Base-by-base conservation (phyloP, 768 basidiomycete species). In the Mycena capillaripes region DNA sequence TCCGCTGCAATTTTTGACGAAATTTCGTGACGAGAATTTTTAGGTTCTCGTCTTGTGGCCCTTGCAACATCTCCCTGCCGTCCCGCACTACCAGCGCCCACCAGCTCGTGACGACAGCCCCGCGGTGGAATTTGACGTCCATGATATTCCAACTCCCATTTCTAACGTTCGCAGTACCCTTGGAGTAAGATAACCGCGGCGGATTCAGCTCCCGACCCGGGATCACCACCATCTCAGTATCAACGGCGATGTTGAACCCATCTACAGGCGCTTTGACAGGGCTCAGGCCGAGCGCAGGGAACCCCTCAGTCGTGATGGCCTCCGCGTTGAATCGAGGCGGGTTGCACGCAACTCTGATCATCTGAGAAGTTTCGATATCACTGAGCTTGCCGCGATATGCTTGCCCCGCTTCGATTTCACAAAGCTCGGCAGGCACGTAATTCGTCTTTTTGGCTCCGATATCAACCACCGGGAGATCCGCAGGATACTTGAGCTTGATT, bases 61-160 rank as follows among this genome's bases (percentile, higher is more conserved):
- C 87, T 1, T 64, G 0, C 62, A 92, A 83, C 19, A 80, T 76
- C 2, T 70, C 67, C 0, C 58, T 55, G 14, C 87, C 85, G 21
- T 94, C 93, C 27, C 84, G 81, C 25, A 96, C 85, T 10, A 91
- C 86, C 0, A 96, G 77, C 11, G 95, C 89, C 81, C 89, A 91
- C 92, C 93, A 95, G 38, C 84, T 85, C 11, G 79, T 44, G 21
- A 94, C 84, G 1, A 65, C 75, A 0, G 85, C 91, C 0, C 89
- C 89, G 0, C 75, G 77, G 38, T 91, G 89, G 76, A 96, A 95
- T 76, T 90, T 89, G 64, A 93, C 91, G 27, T 91, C 85, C 38
- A 92, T 78, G 62, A 95, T 91, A 72, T 95, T 95, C 95, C 95
- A 96, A 44, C 89, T 87, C 0, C 91, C 95, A 36, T 92, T 88